phyloP scores from a whole-genome alignment of 1,284 basidiomycete species.

The Ustilago nuda region DNA sequence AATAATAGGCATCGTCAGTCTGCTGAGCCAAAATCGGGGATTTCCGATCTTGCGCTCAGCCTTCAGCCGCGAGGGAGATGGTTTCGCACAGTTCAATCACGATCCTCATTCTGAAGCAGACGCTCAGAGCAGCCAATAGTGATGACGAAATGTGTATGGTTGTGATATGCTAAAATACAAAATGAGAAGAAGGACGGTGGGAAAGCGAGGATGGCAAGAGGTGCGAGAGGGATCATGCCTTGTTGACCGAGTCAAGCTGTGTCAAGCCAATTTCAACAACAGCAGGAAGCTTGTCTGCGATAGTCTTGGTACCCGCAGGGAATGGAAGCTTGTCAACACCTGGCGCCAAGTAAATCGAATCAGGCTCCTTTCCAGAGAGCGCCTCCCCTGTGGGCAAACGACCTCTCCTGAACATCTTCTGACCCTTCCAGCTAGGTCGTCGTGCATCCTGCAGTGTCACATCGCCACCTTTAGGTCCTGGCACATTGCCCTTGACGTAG shows the following conservation, averaged over 20 bases:
- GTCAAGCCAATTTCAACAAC: slow-evolving; percentile 63
- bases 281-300: slow-evolving; percentile 74
- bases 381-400: slow-evolving; percentile 72
- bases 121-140: background rate
- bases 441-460: slow-evolving; percentile 68
- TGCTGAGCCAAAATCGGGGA: background rate
- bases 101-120: background rate
- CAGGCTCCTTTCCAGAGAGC: slow-evolving; percentile 77
- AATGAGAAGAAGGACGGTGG: background rate
- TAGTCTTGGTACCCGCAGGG: slow-evolving; percentile 85
- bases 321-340: slow-evolving; percentile 87
- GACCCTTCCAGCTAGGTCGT: slow-evolving; percentile 63
- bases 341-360: slow-evolving; percentile 82
- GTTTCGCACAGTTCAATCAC: background rate
- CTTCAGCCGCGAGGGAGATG: background rate
- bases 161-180: slow-evolving; percentile 40
- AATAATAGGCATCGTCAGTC: background rate
- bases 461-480: slow-evolving; percentile 73
- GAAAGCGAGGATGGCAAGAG: background rate
- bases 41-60: background rate
- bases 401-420: slow-evolving; percentile 61
- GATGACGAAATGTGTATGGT: background rate
- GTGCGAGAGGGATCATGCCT: slow-evolving; percentile 18
- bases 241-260: slow-evolving; percentile 37
- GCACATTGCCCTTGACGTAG: slow-evolving; percentile 78